Percentiles rank a stretch among this genome's conserved stretches.
phyloP scores from a whole-genome alignment of 2,329 filamentous ascomycete species.

The Cercospora berteroae region DNA sequence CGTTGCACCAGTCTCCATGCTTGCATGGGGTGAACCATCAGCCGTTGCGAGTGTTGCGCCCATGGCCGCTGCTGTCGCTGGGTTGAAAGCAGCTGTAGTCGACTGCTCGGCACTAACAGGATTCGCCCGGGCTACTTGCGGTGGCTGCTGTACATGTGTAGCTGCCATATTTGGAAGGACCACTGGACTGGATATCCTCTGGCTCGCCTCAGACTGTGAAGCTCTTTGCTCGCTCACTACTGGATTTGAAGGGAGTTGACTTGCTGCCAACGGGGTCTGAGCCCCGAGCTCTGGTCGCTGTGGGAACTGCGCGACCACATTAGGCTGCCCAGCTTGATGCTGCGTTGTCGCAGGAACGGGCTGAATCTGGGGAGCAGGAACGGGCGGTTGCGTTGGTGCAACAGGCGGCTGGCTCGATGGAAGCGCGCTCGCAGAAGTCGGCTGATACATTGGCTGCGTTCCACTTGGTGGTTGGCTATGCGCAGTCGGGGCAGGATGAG shows the following conservation, averaged over 20 bases:
- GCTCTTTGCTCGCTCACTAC: not conserved
- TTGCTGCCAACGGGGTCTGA: not conserved
- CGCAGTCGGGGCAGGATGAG: not conserved
- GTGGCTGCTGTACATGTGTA: not conserved
- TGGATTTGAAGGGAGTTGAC: not conserved
- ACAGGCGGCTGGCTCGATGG: not conserved
- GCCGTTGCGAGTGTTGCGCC: not conserved
- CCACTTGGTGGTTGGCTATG: not conserved
- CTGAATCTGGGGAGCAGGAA: not conserved
- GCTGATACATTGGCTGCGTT: not conserved
- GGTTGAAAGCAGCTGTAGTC: not conserved
- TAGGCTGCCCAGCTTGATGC: not conserved
- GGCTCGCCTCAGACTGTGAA: not conserved
- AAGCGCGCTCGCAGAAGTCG: not conserved
- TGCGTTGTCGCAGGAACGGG: not conserved
- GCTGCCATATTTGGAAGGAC: not conserved
- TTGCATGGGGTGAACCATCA: not conserved
- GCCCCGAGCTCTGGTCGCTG: not conserved
- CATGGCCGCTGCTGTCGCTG: not conserved
- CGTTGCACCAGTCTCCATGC: not conserved
- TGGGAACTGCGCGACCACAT: not conserved
- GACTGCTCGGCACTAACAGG: not conserved
- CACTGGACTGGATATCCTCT: not conserved
- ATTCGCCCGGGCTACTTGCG: not conserved
- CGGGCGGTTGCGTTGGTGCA: not conserved